A percentile compares a stretch with the other conserved stretches of the same genome.
Evolutionary conservation across 2,329 filamentous ascomycete species (phyloP).

Genomic region (Cyphellophora attinorum): DNA sequence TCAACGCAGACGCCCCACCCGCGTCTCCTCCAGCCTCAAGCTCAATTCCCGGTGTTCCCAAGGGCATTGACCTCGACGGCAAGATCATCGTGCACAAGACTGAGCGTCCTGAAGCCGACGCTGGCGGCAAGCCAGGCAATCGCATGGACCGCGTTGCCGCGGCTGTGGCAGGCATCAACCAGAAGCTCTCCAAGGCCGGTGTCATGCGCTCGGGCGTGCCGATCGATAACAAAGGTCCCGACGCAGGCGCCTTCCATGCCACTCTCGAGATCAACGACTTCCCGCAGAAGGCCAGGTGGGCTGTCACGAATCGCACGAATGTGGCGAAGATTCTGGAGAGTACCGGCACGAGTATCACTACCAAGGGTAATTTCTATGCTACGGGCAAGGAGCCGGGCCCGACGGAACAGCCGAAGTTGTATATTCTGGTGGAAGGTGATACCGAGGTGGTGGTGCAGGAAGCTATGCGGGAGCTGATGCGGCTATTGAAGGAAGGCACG

Average conservation of each 20-base stretch:
- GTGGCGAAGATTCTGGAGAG: slow-evolving; percentile 95
- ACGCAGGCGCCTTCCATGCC: slow-evolving; percentile 92
- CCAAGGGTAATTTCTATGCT: slow-evolving; percentile 85
- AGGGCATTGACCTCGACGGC: slow-evolving; percentile 52
- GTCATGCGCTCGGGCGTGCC: slow-evolving; percentile 85
- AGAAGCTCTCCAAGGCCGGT: slow-evolving; percentile 77
- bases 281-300: slow-evolving; percentile 93
- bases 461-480: slow-evolving; percentile 82
- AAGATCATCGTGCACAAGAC: slow-evolving; percentile 67
- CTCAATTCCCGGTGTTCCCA: slow-evolving; percentile 36
- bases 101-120: slow-evolving; percentile 45
- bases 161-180: slow-evolving; percentile 86
- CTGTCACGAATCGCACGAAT: slow-evolving; percentile 95
- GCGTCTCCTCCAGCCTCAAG: slow-evolving; percentile 25
- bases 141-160: slow-evolving; percentile 77
- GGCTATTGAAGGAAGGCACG: slow-evolving; percentile 80
- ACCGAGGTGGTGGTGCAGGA: slow-evolving; percentile 86
- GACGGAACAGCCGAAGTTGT: slow-evolving; percentile 80
- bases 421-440: slow-evolving; percentile 95
- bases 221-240: slow-evolving; percentile 96
- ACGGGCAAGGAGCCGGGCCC: slow-evolving; percentile 68
- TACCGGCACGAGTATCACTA: slow-evolving; percentile 92
- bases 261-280: slow-evolving; percentile 99
- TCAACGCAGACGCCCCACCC: slow-evolving; percentile 42
- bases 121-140: slow-evolving; percentile 40